Base-by-base conservation (phyloP, 768 basidiomycete species). In the Serpula lacrymans region DNA sequence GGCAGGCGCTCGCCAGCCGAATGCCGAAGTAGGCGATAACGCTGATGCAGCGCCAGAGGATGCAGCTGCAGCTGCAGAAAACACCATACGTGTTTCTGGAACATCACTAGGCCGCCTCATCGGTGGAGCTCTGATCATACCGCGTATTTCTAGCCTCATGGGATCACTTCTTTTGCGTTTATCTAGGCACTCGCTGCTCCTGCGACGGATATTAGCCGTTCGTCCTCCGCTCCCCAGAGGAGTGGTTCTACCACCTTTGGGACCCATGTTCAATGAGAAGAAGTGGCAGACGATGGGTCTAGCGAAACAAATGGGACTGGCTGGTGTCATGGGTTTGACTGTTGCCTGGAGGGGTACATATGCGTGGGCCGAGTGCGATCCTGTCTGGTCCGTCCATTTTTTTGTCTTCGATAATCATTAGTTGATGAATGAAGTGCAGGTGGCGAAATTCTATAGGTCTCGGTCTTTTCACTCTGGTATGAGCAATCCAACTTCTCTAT, bases 371-470 rank as follows among this genome's bases (percentile, higher is more conserved):
- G 77, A 78, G 48, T 71, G 72, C 31, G 86, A 88, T 57, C 86
- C 86, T 11, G 80, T 88, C 12, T 88, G 86, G 85, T 81, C 42
- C 36, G 55, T 32, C 5, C 37, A 22, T 4, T 32, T 33, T 28
- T 23, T n/a, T 31, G 8, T 9, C 18, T 40, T 8, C 6, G 30
- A 5, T 8, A 34, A 22, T n/a, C n/a, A 8, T 42, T 12, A 25
- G 13, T 21, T 39, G 16, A 18, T 14, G 17, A 18, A 20, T 44
- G 18, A 9, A 13, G 33, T n/a, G 6, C 42, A 72, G 71, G 70
- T 77, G 84, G 84, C 68, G 85, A 37, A 88, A 88, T 53, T 64
- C 76, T 6, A 51, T 88, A 32, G 85, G 85, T 0, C 64, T 87
- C 1, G 84, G 82, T 0, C 48, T 86, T 6, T 88, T 85, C 54